Conservation (phyloP, 495 filamentous ascomycete species). For the Neurospora cerealis region DNA sequence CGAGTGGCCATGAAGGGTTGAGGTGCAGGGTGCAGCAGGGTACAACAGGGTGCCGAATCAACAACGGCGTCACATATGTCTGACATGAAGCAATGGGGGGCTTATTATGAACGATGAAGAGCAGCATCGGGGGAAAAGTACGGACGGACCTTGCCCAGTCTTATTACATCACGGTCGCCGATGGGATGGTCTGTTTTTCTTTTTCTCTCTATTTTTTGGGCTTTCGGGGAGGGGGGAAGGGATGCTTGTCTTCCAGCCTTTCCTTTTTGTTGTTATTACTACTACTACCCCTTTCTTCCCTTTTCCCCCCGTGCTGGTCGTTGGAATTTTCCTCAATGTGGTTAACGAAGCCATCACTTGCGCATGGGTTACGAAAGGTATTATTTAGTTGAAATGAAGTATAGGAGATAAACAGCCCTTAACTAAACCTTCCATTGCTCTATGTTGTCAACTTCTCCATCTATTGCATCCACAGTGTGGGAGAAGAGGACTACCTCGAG, state of each 20-base stretch:
- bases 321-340: constrained; percentile 13
- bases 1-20: constrained; percentile 19
- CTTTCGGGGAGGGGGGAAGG: background rate
- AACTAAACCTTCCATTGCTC: background rate
- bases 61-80: constrained; percentile 40
- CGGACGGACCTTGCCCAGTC: constrained; percentile 26
- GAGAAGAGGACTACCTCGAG: background rate
- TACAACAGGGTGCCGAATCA: constrained; percentile 25
- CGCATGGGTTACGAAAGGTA: constrained; percentile 18
- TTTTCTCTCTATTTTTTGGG: constrained; percentile 20
- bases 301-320: constrained; percentile 15
- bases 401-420: background rate
- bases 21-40: background rate
- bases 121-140: constrained; percentile 19
- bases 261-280: constrained; percentile 1
- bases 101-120: constrained; percentile 12
- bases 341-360: constrained; percentile 11
- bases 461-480: background rate
- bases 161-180: constrained; percentile 20
- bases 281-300: constrained; percentile 17
- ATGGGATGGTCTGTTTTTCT: constrained; percentile 15
- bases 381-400: constrained; percentile 22
- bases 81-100: constrained; percentile 22
- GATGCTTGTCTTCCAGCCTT: background rate
- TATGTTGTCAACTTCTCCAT: background rate